Percentiles rank a stretch among this genome's conserved stretches.
These are phyloP conservation scores for Claviceps pazoutovae DNA, from an alignment of 2,329 filamentous ascomycete genomes.

Conservation along the genomic window DNA sequence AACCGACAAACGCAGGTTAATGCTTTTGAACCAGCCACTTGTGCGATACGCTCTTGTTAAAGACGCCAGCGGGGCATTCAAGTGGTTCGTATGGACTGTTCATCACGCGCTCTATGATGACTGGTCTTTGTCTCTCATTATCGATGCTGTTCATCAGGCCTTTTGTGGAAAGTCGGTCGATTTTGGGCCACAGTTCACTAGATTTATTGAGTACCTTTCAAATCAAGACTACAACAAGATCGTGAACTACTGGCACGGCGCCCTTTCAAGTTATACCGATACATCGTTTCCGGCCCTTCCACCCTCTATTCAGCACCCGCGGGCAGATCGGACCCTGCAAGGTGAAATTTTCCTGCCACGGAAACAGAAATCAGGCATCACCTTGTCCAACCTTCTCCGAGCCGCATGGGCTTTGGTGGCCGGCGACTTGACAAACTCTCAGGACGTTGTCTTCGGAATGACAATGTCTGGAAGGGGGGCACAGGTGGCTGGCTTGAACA, in stretches of 20 bases:
- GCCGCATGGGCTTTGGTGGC: conserved; percentile 38
- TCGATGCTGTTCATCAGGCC: conserved; percentile 17
- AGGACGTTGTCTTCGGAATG: conserved; percentile 28
- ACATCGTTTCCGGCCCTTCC: neutral
- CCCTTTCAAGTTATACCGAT: neutral
- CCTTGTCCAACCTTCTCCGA: conserved; percentile 6
- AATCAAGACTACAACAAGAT: neutral
- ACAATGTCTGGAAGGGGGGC: conserved; percentile 26
- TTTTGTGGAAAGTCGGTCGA: neutral
- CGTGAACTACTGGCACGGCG: neutral
- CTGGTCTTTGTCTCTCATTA: conserved; percentile 29
- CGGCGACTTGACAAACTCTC: conserved; percentile 27
- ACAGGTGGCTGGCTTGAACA: conserved; percentile 9
- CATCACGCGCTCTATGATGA: conserved; percentile 40
- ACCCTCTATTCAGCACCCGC: too few species aligned
- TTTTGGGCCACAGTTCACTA: neutral
- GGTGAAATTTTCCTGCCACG: too few species aligned
- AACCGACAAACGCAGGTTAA: conserved; percentile 19
- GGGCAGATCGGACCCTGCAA: too few species aligned
- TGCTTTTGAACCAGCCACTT: conserved; percentile 26
- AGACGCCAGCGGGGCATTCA: conserved; percentile 18
- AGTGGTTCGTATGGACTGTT: conserved; percentile 23
- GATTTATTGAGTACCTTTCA: conserved; percentile 9
- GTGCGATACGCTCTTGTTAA: conserved; percentile 26
- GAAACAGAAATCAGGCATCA: conserved; percentile 12